These are phyloP conservation scores for Mesotaenium endlicherianum DNA, from an alignment of 139 green algal genomes.

Conservation along the genomic window DNA sequence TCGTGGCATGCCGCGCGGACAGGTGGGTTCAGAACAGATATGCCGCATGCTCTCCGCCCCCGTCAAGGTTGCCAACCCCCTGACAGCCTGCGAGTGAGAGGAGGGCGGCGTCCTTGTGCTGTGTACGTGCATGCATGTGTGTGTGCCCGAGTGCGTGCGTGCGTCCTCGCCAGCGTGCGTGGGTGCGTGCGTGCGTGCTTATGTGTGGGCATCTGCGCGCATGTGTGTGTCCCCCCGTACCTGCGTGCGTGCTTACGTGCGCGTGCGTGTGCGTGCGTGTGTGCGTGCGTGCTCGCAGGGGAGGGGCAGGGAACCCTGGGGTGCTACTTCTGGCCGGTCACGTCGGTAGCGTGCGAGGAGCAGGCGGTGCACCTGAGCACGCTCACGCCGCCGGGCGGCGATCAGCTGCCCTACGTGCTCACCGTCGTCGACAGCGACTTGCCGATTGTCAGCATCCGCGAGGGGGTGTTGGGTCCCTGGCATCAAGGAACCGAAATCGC, in stretches of 20 bases:
- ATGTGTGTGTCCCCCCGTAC: neutral
- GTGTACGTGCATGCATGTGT: neutral
- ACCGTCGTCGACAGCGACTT: too few species aligned
- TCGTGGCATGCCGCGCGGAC: too few species aligned
- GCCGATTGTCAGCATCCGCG: too few species aligned
- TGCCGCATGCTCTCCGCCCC: neutral
- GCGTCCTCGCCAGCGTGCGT: neutral
- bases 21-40: neutral
- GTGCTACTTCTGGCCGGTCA: constrained; percentile 8
- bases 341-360: neutral
- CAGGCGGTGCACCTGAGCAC: too few species aligned
- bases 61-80: too few species aligned
- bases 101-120: neutral
- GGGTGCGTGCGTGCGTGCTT: neutral
- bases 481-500: too few species aligned
- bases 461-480: too few species aligned
- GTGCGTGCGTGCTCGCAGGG: neutral
- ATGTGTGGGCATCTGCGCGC: neutral
- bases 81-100: too few species aligned
- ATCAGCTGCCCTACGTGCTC: too few species aligned
- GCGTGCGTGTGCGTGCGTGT: neutral
- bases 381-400: too few species aligned
- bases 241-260: neutral
- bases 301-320: neutral
- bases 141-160: neutral